Evolutionary conservation across 1,139 yeast genomes (phyloP), one percentile per base, ranked within the genome.

Genomic region (Pichia sp.): DNA sequence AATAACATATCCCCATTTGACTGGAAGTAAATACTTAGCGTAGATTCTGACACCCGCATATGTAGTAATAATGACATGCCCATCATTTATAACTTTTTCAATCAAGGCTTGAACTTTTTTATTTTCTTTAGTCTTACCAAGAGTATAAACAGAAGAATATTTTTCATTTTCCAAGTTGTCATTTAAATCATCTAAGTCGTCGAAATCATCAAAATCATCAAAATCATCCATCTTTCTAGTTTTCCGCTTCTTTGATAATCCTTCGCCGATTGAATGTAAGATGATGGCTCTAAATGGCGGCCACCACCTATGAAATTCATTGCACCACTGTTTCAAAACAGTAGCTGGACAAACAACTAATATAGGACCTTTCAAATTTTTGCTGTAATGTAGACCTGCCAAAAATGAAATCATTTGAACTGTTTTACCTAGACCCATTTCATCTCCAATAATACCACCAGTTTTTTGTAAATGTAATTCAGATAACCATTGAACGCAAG

Each of bases 271-370:
- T 4, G 96, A 84, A 65, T 92, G 98, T 42, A 92, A 68, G 45
- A 92, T 88, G 3, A 86, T 82, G 25, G 92, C 81, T 51, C 98
- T 68, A 32, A 94, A 72, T 0, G 97, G 90, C 2, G 98, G 97
- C 97, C 97, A 92, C 98, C 98, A 92, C 44, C 84, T 76, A 60
- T 92, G 98, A 49, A 92, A 81, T 64, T 92, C 98, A 54, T 83
- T 85, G 5, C 90, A 95, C 98, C 98, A 92, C 62, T 92, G 98
- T 53, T 81, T 85, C 75, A 92, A 72, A 0, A 92, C 97, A 0
- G 98, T 92, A 0, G 98, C 97, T 0, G 98, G 98, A 51, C 96
- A 95, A 0, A 92, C 97, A 39, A 92, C 76, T 36, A 92, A 63
- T 0, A 86, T 84, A 0, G 98, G 98, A 43, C 84, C 85, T 28